Base-by-base conservation (phyloP, 2,329 filamentous ascomycete genomes). In the Penicillium sumatraense region DNA sequence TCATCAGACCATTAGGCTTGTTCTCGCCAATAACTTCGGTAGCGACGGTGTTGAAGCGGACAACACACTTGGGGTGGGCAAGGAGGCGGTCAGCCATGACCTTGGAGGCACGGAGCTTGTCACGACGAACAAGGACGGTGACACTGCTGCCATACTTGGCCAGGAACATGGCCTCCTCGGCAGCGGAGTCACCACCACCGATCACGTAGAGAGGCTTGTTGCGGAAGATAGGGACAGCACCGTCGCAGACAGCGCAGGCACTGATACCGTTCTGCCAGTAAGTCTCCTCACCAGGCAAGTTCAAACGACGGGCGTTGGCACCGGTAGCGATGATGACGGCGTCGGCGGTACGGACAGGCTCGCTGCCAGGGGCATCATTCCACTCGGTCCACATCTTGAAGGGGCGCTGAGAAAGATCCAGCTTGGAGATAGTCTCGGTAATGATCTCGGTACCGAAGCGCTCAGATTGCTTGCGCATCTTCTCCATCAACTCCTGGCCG, bases 221-320 rank as follows among this genome's bases (percentile, higher is more conserved):
- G 67, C 93, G 86, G 87, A 96, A 99, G 75, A 99, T 97, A 57
- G 95, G 95, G 44, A 98, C 89, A 47, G 93, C 95, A 61, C 95
- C 95, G 72, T 99, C 95, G 78, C 95, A 99, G 46, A 99, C 95
- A 29, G 95, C 95, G 78, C 95, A 99, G 47, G 95, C 95, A 49
- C 89, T 95, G 72, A 99, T 91, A 65, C 95, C 95, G 74, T 90
- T 95, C 74, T 96, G 93, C 96, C 96, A 99, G 85, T 92, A 99
- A 75, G 88, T 90, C 52, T 96, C 90, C 81, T 99, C 95, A 51
- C 95, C 96, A 11, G 87, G 81, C 44, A 99, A 85, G 73, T 89
- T 81, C 52, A 99, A 80, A 60, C 96, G 86, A 63, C 90, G 84
- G 31, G 95, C 95, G 60, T 93, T 96, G 46, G 96, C 95, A 64